Evolutionary conservation across 352 stramenopile genomes (phyloP), one percentile per base, ranked within the genome.

Genomic region (Aphanomyces stellatus): DNA sequence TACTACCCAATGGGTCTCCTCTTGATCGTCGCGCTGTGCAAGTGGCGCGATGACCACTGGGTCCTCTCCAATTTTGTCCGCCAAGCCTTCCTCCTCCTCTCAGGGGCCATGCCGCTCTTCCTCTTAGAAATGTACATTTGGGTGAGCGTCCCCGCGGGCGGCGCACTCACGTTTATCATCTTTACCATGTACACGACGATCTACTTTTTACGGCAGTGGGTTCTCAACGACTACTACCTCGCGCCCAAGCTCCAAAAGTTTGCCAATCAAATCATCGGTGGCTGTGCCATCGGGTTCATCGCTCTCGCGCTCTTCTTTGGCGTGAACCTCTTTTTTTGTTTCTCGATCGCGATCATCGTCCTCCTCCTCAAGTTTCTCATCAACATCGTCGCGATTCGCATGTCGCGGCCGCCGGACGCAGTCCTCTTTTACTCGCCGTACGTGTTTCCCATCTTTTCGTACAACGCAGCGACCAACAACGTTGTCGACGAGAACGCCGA

Each of bases 381-480:
- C 25, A 82, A 89, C 55, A 79, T 88, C 22, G 67, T 69, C n/a
- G 78, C 77, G 34, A 78, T 73, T 19, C 90, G 80, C 77, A 71
- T 91, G 34, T 76, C 89, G 37, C 66, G 63, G 17, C 78, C 88
- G 42, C 81, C 82, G 24, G 87, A 89, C 13, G 69, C 87, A 34
- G 69, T 77, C 35, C 69, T 91, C 41, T 96, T 91, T 67, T 92
- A 88, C 62, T 91, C 88, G 35, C 88, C 84, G 8, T 96, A 94
- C 56, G 61, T 97, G 25, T 95, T 97, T 42, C 91, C 91, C 10
- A 77, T 94, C 4, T 97, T 94, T 68, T 90, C 86, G 17, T 96
- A 96, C 75, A 91, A 96, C 51, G 82, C 91, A 2, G 87, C 85
- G 69, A 94, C 80, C 10, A 94, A 96, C 76, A 96, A 97, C 68